phyloP scores from a whole-genome alignment of 2,329 filamentous ascomycete species.

The Nannizziopsis arthrosporioides region DNA sequence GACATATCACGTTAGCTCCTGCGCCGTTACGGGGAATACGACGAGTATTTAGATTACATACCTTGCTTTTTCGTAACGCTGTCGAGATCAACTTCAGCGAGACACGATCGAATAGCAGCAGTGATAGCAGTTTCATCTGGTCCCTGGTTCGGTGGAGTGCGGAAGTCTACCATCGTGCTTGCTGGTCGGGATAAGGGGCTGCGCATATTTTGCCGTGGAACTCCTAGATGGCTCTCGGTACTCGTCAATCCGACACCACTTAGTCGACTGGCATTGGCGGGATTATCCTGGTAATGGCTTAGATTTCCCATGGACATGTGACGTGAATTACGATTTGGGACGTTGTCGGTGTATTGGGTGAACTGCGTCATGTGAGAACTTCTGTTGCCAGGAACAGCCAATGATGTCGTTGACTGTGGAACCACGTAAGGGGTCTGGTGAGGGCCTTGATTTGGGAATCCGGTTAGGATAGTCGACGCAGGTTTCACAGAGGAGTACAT shows the following conservation, averaged over 20 bases:
- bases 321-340: conserved; percentile 36
- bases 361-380: conserved; percentile 61
- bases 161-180: conserved; percentile 48
- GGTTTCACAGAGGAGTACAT: conserved; percentile 87
- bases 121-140: conserved; percentile 71
- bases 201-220: conserved; percentile 28
- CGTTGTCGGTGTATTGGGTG: conserved; percentile 53
- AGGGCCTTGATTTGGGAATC: conserved; percentile 57
- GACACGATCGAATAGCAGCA: conserved; percentile 69
- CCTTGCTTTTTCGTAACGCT: conserved; percentile 97
- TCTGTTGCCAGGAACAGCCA: conserved; percentile 40
- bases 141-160: conserved; percentile 43
- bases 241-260: conserved; percentile 35
- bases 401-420: conserved; percentile 62
- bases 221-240: conserved; percentile 35
- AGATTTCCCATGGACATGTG: conserved; percentile 51
- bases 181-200: conserved; percentile 45
- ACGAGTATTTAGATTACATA: conserved; percentile 22
- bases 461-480: conserved; percentile 73
- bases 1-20: neutral
- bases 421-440: conserved; percentile 57
- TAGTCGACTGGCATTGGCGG: conserved; percentile 33
- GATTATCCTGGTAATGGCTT: conserved; percentile 35
- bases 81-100: conserved; percentile 83
- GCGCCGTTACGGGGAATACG: neutral